A percentile compares a stretch with the other conserved stretches of the same genome.
Evolutionary conservation across 257 asterid species (phyloP).

Genomic region (Solanum dulcamara): DNA sequence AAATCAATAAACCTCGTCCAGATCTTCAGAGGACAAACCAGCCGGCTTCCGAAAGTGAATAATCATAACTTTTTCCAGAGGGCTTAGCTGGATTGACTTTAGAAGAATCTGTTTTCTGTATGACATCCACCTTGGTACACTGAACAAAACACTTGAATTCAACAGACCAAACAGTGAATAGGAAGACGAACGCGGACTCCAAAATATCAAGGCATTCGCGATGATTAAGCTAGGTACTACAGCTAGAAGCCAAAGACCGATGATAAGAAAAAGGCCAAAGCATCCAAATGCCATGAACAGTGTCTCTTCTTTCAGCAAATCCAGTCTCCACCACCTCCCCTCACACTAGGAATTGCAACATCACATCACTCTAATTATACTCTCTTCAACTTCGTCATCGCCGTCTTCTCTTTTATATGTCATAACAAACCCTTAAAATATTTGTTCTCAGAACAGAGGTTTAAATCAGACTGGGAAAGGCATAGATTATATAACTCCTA

Average conservation of each 20-base stretch:
- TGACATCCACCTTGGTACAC: conserved; percentile 64
- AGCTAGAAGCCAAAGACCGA: conserved; percentile 56
- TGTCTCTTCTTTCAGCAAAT: conserved; percentile 59
- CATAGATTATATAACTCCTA: neutral
- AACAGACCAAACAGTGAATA: conserved; percentile 85
- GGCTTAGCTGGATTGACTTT: conserved; percentile 86
- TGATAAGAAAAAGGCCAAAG: conserved; percentile 65
- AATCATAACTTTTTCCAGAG: conserved; percentile 77
- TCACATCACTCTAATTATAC: conserved; percentile 1
- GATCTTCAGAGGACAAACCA: conserved; percentile 26
- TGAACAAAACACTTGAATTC: conserved; percentile 70
- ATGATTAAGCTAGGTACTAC: conserved; percentile 68
- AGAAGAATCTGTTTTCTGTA: conserved; percentile 70
- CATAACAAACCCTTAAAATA: neutral
- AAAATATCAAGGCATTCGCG: conserved; percentile 53
- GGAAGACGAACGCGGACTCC: conserved; percentile 52
- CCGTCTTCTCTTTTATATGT: neutral
- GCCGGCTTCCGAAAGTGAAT: conserved; percentile 66
- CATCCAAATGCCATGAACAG: conserved; percentile 77
- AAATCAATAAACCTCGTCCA: conserved; percentile 76
- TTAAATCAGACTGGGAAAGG: neutral
- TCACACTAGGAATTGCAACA: conserved; percentile 65
- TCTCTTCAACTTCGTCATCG: neutral
- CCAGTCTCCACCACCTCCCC: conserved; percentile 95
- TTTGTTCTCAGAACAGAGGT: neutral